Base-by-base conservation (phyloP, 2,329 filamentous ascomycete genomes). In the Diaporthe nobilis region DNA sequence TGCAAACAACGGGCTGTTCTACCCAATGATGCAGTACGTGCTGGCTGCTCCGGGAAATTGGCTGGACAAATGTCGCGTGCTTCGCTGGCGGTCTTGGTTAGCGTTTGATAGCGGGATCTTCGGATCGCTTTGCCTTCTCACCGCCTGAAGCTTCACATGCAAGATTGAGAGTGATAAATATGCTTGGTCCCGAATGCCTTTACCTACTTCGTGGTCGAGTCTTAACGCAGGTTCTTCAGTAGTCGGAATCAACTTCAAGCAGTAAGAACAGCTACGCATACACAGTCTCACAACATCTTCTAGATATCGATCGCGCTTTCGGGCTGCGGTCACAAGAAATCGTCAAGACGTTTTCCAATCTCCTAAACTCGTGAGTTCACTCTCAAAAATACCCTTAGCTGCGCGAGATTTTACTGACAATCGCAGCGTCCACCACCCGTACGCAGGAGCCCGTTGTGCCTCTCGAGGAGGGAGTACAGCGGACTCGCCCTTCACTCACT, bases 301-400 rank as follows among this genome's bases (percentile, higher is more conserved):
- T 22, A 71, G 12, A 80, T 79, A 78, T 82, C 79, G 89, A 90
- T 90, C 90, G 89, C 90, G 88, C 87, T 87, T 79, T 77, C 81
- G 85, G 84, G 87, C 85, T 82, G 89, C 92, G 91, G 87, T 94
- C 92, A 87, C 86, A 80, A 78, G 83, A 83, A 85, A 85, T 86
- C 93, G 93, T 91, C 95, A 98, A 94, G 88, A 98, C 95, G 96
- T 98, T 98, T 93, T 96, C 95, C 90, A 98, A 98, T 89, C 94
- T 97, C 82, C 93, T 98, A 81, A 97, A 97, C 92, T 98, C 95
- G 96, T 98, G 91, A 86, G 95, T 84, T 25, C 34, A 22, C n/a
- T 22, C 34, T 55, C 31, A 55, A 31, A 25, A 25, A 70, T 28
- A n/a, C 20, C 3, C 3, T 17, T 37, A 31, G 15, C 47, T 55